These are phyloP conservation scores for Xylariomycetidae sp. DNA, from an alignment of 2,329 filamentous ascomycete species.

Conservation along the genomic window DNA sequence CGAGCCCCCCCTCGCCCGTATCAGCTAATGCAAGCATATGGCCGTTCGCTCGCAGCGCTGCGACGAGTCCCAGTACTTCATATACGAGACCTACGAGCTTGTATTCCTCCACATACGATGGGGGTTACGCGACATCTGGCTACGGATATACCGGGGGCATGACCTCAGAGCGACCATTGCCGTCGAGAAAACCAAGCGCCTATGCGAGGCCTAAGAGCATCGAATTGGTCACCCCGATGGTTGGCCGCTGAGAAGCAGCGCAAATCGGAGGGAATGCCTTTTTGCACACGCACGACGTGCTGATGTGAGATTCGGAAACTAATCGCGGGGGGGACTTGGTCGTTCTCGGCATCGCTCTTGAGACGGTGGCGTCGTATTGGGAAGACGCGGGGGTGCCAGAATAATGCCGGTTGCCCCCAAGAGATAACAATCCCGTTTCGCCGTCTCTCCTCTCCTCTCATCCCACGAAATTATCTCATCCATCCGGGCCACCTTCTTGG, in stretches of 20 bases:
- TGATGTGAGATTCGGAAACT: conserved; percentile 18
- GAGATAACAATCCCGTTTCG: too few relatives aligned
- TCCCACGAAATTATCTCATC: too few relatives aligned
- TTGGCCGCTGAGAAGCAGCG: conserved; percentile 44
- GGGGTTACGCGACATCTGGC: conserved; percentile 33
- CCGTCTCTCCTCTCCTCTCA: too few relatives aligned
- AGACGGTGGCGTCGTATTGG: too few relatives aligned
- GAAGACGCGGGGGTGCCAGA: too few relatives aligned
- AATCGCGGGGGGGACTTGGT: conserved; percentile 12
- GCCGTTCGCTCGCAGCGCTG: conserved; percentile 49
- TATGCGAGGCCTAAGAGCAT: conserved; percentile 59
- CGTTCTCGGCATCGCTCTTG: too few relatives aligned
- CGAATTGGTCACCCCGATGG: conserved; percentile 58
- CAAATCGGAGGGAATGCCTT: too few relatives aligned
- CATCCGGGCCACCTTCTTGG: too few relatives aligned
- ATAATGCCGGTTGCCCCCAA: too few relatives aligned
- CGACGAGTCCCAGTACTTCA: conserved; percentile 49
- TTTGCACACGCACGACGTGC: too few relatives aligned
- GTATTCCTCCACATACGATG: conserved; percentile 52
- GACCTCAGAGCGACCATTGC: conserved; percentile 48
- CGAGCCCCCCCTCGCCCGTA: conserved; percentile 52
- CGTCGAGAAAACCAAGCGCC: conserved; percentile 47
- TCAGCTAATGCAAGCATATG: conserved; percentile 41
- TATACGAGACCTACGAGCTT: conserved; percentile 40
- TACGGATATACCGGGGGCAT: conserved; percentile 35